Evolutionary conservation across 306 rosid genomes (phyloP).

Genomic region (Nissolia schottii): DNA sequence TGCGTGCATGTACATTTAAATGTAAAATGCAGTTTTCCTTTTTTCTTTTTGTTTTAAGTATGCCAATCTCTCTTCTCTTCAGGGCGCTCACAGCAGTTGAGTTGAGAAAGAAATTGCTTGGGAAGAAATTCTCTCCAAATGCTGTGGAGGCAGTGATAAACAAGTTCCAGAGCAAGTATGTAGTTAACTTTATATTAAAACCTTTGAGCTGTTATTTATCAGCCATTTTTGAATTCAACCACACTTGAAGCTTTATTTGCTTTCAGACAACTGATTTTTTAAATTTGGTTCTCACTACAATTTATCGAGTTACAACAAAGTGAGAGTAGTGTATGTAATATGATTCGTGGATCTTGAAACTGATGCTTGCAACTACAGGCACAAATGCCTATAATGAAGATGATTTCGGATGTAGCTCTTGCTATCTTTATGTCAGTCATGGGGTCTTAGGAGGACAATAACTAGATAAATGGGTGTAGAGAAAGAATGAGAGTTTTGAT

Average conservation of each 20-base stretch:
- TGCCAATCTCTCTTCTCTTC: conserved; percentile 19
- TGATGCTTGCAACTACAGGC: not conserved
- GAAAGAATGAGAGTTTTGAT: not conserved
- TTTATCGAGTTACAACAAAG: not conserved
- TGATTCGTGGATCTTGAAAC: conserved; percentile 14
- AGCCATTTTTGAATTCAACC: conserved; percentile 1
- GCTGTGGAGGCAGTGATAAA: conserved; percentile 55
- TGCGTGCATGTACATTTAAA: not conserved
- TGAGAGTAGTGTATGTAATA: not conserved
- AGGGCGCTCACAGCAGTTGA: conserved; percentile 83
- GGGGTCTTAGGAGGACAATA: not conserved
- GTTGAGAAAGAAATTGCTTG: conserved; percentile 65
- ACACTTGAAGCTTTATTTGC: not conserved
- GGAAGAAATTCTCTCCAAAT: conserved; percentile 48
- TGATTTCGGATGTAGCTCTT: not conserved
- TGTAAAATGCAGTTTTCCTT: not conserved
- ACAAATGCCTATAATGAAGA: not conserved
- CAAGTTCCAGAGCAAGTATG: conserved; percentile 64
- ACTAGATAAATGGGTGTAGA: not conserved
- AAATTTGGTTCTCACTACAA: not conserved
- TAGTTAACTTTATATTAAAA: conserved; percentile 17
- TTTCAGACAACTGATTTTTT: not conserved
- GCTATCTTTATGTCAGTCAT: not conserved
- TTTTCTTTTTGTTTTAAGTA: conserved; percentile 10
- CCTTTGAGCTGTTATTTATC: not conserved